These are phyloP conservation scores for Blastobotrys persicus DNA, from an alignment of 1,139 yeast genomes.

Conservation along the genomic window DNA sequence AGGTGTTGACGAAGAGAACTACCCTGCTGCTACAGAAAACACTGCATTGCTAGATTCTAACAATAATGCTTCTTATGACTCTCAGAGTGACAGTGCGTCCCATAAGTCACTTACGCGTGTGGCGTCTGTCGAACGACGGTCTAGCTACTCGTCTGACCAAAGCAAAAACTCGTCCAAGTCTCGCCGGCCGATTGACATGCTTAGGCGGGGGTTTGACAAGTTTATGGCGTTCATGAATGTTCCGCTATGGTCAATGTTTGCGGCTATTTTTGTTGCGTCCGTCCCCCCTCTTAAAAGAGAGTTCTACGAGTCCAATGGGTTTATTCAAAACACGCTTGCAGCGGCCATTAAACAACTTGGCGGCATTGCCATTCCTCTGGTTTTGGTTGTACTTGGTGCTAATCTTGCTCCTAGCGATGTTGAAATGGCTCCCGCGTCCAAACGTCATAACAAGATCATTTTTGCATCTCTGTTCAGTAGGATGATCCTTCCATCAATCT, in stretches of 20 bases:
- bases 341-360: slow-evolving; percentile 78
- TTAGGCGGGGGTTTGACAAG: slow-evolving; percentile 13
- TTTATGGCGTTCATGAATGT: slow-evolving; percentile 75
- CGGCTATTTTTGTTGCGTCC: slow-evolving; percentile 80
- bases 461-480: slow-evolving; percentile 67
- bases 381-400: slow-evolving; percentile 61
- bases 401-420: slow-evolving; percentile 42
- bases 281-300: slow-evolving; percentile 64
- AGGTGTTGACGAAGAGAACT: neutral
- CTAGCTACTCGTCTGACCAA: neutral
- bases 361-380: slow-evolving; percentile 81
- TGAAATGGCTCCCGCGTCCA: slow-evolving; percentile 45
- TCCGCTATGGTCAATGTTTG: slow-evolving; percentile 88
- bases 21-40: neutral
- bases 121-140: neutral
- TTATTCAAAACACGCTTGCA: slow-evolving; percentile 74
- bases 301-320: slow-evolving; percentile 61
- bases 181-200: neutral
- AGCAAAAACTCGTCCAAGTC: neutral
- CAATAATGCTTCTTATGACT: too few relatives aligned
- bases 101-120: neutral
- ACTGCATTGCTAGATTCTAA: neutral
- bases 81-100: neutral
- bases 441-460: slow-evolving; percentile 57
- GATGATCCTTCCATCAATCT: slow-evolving; percentile 71